Base-by-base conservation (phyloP, 495 filamentous ascomycete genomes). In the Lophiotrema nucula region DNA sequence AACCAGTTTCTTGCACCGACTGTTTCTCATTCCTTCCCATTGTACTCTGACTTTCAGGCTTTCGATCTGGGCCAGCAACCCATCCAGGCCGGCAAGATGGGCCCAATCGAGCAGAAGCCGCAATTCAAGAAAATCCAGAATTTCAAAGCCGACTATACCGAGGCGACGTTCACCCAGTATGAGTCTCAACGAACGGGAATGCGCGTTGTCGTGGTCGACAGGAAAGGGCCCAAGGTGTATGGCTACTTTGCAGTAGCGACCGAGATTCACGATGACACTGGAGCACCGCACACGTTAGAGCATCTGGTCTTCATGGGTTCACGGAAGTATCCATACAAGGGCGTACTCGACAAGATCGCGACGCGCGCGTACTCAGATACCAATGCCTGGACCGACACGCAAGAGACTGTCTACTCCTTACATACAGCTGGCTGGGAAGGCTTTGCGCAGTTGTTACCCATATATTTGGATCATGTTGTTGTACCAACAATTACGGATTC, bases 301-400 rank as follows among this genome's bases (percentile, higher is more conserved):
- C 93, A 99, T 76, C 76, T 99, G 11, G 83, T 89, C 64, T 99
- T 99, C 70, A 97, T 97, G 93, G 93, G 93, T 10, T 97, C 93
- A 23, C 91, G 89, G 69, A 91, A 81, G 71, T 97, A 95, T 75
- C 82, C 78, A 31, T 98, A 96, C 73, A 97, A 97, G 70, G 93
- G 95, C 0, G 81, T 97, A 21, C 77, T 99, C 12, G 93, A 97
- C 70, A 95, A 92, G 74, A 80, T 97, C 51, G 90, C 95, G 11
- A 92, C 88, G 10, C 81, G 93, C 51, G 88, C 91, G 1, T 99
- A 97, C 72, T 95, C 92, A 15, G 81, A 78, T 58, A 99, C 92
- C 27, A 99, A 99, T 73, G 93, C 93, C 1, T 97, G 90, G 90
- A 99, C 93, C 6, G 85, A 83, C 24, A 92, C 88, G 27, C 92